Conservation (phyloP, 305 asterid genomes). For the Fraxinus velutina region DNA sequence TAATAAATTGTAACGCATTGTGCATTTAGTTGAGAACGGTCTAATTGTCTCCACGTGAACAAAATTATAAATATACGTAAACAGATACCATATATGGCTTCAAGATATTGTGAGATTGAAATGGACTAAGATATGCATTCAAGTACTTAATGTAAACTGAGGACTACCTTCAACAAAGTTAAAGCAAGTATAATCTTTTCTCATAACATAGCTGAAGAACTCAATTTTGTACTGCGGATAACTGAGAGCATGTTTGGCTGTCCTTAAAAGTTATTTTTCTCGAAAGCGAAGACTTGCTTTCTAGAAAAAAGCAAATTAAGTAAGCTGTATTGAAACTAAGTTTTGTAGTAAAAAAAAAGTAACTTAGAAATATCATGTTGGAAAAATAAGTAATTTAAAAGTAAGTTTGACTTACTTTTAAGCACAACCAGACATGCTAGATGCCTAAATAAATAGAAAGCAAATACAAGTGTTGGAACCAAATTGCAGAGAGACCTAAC, state of each 20-base stretch:
- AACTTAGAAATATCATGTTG: not conserved
- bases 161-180: slow-evolving; percentile 12
- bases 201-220: not conserved
- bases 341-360: not conserved
- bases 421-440: not conserved
- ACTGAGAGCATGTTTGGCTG: not conserved
- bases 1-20: not conserved
- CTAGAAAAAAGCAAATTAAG: not conserved
- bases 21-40: not conserved
- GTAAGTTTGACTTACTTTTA: not conserved
- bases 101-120: not conserved
- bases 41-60: not conserved
- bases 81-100: not conserved
- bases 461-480: slow-evolving; percentile 13
- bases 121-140: not conserved
- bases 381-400: not conserved
- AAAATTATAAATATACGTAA: not conserved
- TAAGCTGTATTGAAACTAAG: not conserved
- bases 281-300: not conserved
- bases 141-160: slow-evolving; percentile 14
- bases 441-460: not conserved
- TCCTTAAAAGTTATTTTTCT: not conserved
- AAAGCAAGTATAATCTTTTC: not conserved
- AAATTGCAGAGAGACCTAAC: slow-evolving; percentile 15
- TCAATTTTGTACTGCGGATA: not conserved